Conservation (phyloP, 2,329 filamentous ascomycete genomes). For the Neopestalotiopsis clavispora region DNA sequence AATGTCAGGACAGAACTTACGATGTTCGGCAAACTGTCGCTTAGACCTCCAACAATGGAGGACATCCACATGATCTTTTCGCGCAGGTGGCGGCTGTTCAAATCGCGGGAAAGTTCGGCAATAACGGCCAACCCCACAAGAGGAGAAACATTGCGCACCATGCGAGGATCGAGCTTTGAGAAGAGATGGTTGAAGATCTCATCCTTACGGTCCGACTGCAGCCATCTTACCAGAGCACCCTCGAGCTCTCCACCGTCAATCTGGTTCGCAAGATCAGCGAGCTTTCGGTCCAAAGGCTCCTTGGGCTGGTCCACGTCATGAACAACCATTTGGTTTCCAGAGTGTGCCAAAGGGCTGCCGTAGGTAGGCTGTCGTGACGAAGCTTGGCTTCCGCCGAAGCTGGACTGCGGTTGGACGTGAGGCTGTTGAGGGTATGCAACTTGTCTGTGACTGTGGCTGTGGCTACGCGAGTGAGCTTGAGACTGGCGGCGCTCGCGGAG, state of each 20-base stretch:
- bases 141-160: constrained; percentile 62
- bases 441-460: constrained; percentile 11
- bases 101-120: constrained; percentile 64
- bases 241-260: constrained; percentile 67
- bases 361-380: constrained; percentile 27
- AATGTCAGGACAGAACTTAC: constrained; percentile 46
- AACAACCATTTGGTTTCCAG: constrained; percentile 42
- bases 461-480: constrained; percentile 15
- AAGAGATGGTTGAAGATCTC: constrained; percentile 66
- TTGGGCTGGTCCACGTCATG: constrained; percentile 47
- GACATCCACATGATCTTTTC: constrained; percentile 67
- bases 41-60: constrained; percentile 60
- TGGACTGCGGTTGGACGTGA: constrained; percentile 30
- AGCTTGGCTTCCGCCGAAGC: constrained; percentile 30
- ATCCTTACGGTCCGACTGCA: constrained; percentile 66
- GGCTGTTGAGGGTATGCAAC: constrained; percentile 25
- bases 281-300: constrained; percentile 54
- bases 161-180: constrained; percentile 53
- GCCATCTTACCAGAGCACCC: constrained; percentile 69
- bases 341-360: constrained; percentile 35
- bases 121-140: constrained; percentile 68
- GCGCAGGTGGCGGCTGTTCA: constrained; percentile 57
- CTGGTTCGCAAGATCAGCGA: constrained; percentile 64
- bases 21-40: constrained; percentile 50
- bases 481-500: constrained; percentile 43